These are phyloP conservation scores for Cryptosporidium meleagridis DNA, from an alignment of 169 alveolate species.

Conservation along the genomic window DNA sequence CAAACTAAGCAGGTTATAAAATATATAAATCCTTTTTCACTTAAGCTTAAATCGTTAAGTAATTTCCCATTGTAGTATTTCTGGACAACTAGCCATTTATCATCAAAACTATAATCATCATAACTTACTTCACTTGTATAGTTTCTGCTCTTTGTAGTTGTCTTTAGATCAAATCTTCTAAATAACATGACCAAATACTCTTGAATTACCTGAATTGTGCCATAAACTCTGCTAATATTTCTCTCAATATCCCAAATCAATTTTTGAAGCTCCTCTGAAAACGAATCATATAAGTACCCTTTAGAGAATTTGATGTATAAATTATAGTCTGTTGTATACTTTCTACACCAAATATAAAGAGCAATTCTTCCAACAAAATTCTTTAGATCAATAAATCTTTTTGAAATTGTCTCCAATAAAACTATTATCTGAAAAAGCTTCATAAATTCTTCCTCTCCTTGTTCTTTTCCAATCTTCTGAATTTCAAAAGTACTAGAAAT, in stretches of 20 bases:
- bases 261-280: constrained; percentile 2
- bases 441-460: background rate
- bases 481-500: background rate
- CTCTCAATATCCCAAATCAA: constrained; percentile 17
- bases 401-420: constrained; percentile 3
- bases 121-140: background rate
- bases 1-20: constrained; percentile 3
- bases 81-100: constrained; percentile 21
- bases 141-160: background rate
- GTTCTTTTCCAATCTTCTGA: background rate
- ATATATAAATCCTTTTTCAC: background rate
- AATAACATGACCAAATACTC: constrained; percentile 11
- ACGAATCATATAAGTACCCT: constrained; percentile 46
- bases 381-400: background rate
- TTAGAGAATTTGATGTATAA: constrained; percentile 31
- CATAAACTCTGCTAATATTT: background rate
- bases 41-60: background rate
- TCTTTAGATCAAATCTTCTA: background rate
- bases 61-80: background rate
- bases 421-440: constrained; percentile 35
- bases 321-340: constrained; percentile 58
- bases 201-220: background rate
- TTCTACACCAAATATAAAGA: constrained; percentile 69
- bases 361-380: constrained; percentile 4
- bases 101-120: background rate